Base-by-base conservation (phyloP, 23 red algal genomes). In the Pyropia haitanensis region DNA sequence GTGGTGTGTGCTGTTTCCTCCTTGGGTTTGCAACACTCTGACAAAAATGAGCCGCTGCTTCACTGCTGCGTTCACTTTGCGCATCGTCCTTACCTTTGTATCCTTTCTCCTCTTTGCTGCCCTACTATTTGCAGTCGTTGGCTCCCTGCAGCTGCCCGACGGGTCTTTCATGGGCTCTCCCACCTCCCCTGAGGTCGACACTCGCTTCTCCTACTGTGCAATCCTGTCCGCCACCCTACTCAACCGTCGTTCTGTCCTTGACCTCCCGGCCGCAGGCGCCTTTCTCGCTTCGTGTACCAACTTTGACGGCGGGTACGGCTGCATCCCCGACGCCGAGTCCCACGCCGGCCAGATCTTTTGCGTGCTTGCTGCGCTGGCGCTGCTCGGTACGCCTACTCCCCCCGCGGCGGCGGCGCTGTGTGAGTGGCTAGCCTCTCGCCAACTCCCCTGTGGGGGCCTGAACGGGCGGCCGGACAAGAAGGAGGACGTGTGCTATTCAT, bases 341-440 rank as follows among this genome's bases (percentile, higher is more conserved):
- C 93, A 97, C 67, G 87, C 85, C 21, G 93, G 93, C 29, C 93
- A 97, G 81, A 70, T 97, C 1, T 97, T 97, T 62, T 97, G 93
- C 63, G 90, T 86, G 50, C 51, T 97, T 22, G 93, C 85, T 27
- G 79, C 76, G 60, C 74, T 97, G 33, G 34, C 32, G 61, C 65
- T 97, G 27, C 39, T 46, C 10, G 39, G 39, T 9, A 46, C 39
- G 10, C 39, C 39, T 13, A 46, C 39, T 9, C 39, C 39, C 8
- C 39, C 39, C 39, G 72, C 70, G 5, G 75, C 58, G 50, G 81
- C 78, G 33, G 25, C 58, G 61, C 62, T 89, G 24, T 73, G 78
- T 25, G 57, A 66, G 44, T 97, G 93, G 93, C 76, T 97, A 27
- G 79, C 76, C 46, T 65, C 82, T 24, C 33, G 93, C 25, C 93